Percentiles rank a stretch among this genome's conserved stretches.
These are phyloP conservation scores for Juglanconis oblonga DNA, from an alignment of 2,329 filamentous ascomycete genomes.

Conservation along the genomic window DNA sequence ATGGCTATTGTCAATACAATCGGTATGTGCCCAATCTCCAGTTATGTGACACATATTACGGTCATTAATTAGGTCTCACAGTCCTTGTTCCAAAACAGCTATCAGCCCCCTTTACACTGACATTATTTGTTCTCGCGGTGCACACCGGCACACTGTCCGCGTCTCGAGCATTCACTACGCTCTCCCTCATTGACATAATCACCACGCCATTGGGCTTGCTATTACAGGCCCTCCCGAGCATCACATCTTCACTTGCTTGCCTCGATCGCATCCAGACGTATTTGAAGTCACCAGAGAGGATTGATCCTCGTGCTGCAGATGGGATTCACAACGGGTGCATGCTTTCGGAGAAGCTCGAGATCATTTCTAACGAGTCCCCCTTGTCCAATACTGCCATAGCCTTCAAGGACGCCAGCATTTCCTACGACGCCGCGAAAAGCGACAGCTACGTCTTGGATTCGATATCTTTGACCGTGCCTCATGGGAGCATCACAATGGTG, in stretches of 20 bases:
- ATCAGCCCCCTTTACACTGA: not conserved
- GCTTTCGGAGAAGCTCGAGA: not conserved
- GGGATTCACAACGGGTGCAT: not conserved
- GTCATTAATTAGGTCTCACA: no score
- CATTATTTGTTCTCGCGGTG: not conserved
- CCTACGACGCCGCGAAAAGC: not conserved
- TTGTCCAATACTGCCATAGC: not conserved
- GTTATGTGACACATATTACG: no score
- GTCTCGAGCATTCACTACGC: not conserved
- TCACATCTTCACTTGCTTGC: not conserved
- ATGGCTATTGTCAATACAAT: not conserved
- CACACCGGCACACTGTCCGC: not conserved
- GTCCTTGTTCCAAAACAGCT: not conserved
- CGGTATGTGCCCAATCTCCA: not conserved
- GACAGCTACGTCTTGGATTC: not conserved
- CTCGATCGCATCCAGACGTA: not conserved
- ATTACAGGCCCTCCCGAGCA: not conserved
- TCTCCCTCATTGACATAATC: not conserved
- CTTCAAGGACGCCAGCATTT: not conserved
- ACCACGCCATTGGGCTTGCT: not conserved
- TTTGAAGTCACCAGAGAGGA: not conserved
- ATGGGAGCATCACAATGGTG: slow-evolving; percentile 3
- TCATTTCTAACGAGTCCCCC: not conserved
- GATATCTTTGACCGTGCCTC: not conserved
- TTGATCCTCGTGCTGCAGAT: slow-evolving; percentile 1